phyloP scores from a whole-genome alignment of 192 early-diverging fungal species.

The Umbelopsis ramanniana region DNA sequence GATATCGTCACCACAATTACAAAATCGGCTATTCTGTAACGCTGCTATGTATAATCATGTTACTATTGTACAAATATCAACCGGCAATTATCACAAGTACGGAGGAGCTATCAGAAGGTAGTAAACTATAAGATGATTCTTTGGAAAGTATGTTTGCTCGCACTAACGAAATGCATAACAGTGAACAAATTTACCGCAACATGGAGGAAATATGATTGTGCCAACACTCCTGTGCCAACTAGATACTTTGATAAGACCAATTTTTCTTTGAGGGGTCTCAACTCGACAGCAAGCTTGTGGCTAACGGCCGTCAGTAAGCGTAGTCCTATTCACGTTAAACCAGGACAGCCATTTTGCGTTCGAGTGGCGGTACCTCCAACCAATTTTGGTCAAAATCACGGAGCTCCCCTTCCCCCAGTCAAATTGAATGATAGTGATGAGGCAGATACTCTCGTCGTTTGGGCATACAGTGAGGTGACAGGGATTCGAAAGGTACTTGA shows the following conservation, averaged over 20 bases:
- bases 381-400: background rate
- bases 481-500: background rate
- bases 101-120: too few relatives aligned
- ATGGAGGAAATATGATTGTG: background rate
- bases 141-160: background rate
- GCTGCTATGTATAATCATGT: background rate
- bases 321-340: background rate
- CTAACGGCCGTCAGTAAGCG: background rate
- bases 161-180: background rate
- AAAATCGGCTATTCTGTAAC: background rate
- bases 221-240: background rate
- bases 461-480: background rate
- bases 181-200: background rate
- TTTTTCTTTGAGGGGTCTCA: background rate
- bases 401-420: background rate
- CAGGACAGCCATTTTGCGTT: conserved; percentile 11
- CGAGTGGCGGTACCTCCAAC: conserved; percentile 5
- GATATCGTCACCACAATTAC: background rate
- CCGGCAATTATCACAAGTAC: background rate
- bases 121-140: too few relatives aligned
- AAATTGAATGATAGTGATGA: background rate
- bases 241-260: background rate
- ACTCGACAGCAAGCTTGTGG: background rate
- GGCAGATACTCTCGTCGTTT: background rate
- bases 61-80: background rate